Evolutionary conservation across 768 basidiomycete species (phyloP), one percentile per base, ranked within the genome.

Genomic region (Boletus subparvulus): DNA sequence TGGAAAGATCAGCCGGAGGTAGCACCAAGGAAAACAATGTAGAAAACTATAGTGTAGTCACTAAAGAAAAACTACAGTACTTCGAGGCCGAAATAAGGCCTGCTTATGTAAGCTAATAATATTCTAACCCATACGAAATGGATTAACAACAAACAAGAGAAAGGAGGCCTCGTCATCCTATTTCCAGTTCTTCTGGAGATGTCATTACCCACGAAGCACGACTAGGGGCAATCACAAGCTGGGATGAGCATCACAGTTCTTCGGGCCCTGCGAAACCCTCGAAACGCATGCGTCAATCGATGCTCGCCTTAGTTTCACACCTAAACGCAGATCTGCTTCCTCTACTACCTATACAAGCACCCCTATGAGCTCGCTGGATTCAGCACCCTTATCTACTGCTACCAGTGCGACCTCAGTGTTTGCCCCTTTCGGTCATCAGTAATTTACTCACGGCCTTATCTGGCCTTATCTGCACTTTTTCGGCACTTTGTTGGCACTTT

Each of bases 251-350:
- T 56, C 59, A 71, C 44, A 69, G 75, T 50, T 77, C 77, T 49
- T 72, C 75, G 43, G 64, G 76, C n/a, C 67, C 73, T 28, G 88
- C 90, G 47, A 90, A 86, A 76, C 82, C 84, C 24, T 78, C 83
- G 12, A 89, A 78, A 91, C 88, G 71, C 67, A 80, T 42, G 72
- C 77, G 50, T 78, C 83, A 14, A 68, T 78, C 33, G 77, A 79
- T 67, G 78, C 83, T 44, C 83, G 90, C 53, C 79, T 86, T 52
- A 90, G 87, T 67, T 87, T 90, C 69, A 87, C 85, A 17, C 82
- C 87, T 35, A 94, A 95, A 73, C 87, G 93, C 54, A 87, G 88
- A 55, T 94, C 93, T 24, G 86, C 91, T 10, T 94, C 92, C 9
- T 96, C 93, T 4, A 89, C 93, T 21, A 93, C 83, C 39, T 88